Conservation (phyloP, 495 filamentous ascomycete species). For the Hypomontagnella monticulosa region DNA sequence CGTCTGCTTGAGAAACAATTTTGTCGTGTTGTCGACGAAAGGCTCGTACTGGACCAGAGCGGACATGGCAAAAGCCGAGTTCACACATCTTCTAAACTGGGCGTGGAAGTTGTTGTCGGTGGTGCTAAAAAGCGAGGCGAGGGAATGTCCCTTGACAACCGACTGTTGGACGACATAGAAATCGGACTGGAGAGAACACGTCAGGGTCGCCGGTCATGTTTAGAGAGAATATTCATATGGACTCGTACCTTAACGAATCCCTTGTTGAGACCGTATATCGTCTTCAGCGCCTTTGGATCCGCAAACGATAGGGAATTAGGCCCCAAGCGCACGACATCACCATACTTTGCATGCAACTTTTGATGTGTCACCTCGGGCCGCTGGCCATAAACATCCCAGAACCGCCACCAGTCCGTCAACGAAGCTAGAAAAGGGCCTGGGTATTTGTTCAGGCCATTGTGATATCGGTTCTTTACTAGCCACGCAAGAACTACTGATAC, state of each 20-base stretch:
- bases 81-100: slow-evolving; percentile 73
- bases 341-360: slow-evolving; percentile 73
- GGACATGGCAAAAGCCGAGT: slow-evolving; percentile 77
- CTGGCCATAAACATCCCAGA: slow-evolving; percentile 69
- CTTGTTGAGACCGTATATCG: slow-evolving; percentile 84
- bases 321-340: slow-evolving; percentile 74
- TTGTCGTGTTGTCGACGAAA: slow-evolving; percentile 72
- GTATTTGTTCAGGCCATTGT: slow-evolving; percentile 69
- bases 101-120: slow-evolving; percentile 78
- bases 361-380: slow-evolving; percentile 73
- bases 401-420: slow-evolving; percentile 75
- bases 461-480: slow-evolving; percentile 66
- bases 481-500: slow-evolving; percentile 49
- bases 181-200: slow-evolving; percentile 62
- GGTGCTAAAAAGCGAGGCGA: slow-evolving; percentile 82
- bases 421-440: slow-evolving; percentile 74
- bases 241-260: slow-evolving; percentile 75
- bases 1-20: slow-evolving; percentile 71
- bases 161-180: slow-evolving; percentile 77
- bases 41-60: slow-evolving; percentile 78
- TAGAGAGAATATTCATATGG: slow-evolving; percentile 8
- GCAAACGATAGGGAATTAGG: slow-evolving; percentile 74
- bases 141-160: slow-evolving; percentile 67
- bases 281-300: slow-evolving; percentile 72
- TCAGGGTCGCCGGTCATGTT: slow-evolving; percentile 31